A percentile compares a stretch with the other conserved stretches of the same genome.
Conservation (phyloP, 805 yeast genomes). For the Danielia oregonensis region DNA sequence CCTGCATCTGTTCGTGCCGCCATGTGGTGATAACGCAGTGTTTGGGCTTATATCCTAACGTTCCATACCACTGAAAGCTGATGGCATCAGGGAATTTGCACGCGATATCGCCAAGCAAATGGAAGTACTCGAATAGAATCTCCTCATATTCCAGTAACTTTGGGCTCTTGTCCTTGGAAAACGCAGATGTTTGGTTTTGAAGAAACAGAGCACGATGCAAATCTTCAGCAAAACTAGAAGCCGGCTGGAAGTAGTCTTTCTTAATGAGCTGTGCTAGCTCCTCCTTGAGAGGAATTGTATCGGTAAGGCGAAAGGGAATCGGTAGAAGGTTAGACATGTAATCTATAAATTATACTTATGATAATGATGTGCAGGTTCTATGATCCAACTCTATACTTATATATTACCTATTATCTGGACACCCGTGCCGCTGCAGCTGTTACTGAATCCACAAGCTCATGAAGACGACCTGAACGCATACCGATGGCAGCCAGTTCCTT, state of each 20-base stretch:
- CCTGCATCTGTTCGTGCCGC: slow-evolving; percentile 50
- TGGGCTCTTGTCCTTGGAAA: slow-evolving; percentile 24
- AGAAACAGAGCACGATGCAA: slow-evolving; percentile 40
- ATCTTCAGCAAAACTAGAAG: slow-evolving; percentile 30
- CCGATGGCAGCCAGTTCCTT: slow-evolving; percentile 20
- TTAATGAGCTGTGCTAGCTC: slow-evolving; percentile 43
- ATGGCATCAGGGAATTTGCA: slow-evolving; percentile 59
- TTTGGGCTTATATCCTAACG: slow-evolving; percentile 53
- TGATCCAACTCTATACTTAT: too few species aligned
- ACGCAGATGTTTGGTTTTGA: slow-evolving; percentile 38
- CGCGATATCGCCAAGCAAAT: slow-evolving; percentile 40
- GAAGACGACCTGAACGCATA: slow-evolving; percentile 17
- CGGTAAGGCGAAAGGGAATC: slow-evolving; percentile 50
- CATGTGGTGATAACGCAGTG: slow-evolving; percentile 19
- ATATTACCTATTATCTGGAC: slow-evolving; percentile 3
- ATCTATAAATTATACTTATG: background rate
- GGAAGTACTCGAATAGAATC: slow-evolving; percentile 43
- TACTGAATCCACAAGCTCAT: slow-evolving; percentile 21
- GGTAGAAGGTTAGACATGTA: slow-evolving; percentile 39
- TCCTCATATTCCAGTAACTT: slow-evolving; percentile 17
- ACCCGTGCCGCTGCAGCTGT: slow-evolving; percentile 10
- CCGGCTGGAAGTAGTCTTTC: slow-evolving; percentile 41
- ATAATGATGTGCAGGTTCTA: background rate
- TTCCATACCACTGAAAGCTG: slow-evolving; percentile 70
- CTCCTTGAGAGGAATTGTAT: slow-evolving; percentile 36